These are phyloP conservation scores for Passalora sequoiae DNA, from an alignment of 2,329 filamentous ascomycete species.

Conservation along the genomic window DNA sequence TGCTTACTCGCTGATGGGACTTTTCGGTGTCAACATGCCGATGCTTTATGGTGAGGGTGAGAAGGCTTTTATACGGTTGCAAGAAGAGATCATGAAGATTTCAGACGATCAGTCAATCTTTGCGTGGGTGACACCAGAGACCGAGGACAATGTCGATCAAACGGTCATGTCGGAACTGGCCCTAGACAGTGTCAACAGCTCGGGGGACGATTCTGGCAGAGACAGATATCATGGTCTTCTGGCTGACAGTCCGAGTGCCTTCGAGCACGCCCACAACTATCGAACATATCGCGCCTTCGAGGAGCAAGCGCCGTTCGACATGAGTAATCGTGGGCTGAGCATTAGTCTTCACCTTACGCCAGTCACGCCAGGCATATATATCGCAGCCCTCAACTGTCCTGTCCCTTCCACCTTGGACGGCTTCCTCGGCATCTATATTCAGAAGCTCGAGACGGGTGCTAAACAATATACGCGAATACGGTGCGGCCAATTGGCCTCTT, in stretches of 20 bases:
- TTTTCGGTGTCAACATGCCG: constrained; percentile 13
- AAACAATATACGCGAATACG: constrained; percentile 1
- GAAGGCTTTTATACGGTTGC: constrained; percentile 16
- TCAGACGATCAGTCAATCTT: constrained; percentile 7
- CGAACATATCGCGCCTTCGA: constrained; percentile 2
- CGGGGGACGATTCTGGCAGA: background rate
- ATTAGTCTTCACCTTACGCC: constrained; percentile 2
- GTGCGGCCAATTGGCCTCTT: background rate
- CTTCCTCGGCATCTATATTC: background rate
- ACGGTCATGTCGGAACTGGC: background rate
- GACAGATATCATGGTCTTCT: constrained; percentile 1
- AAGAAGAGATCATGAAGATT: constrained; percentile 21
- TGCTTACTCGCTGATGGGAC: constrained; percentile 14
- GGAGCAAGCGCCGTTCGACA: background rate
- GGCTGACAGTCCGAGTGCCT: background rate
- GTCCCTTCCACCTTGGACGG: background rate
- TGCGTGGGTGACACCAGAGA: background rate
- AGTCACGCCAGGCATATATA: background rate
- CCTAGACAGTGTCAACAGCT: background rate
- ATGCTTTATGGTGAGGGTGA: constrained; percentile 12
- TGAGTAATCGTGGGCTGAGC: background rate
- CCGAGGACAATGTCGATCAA: background rate
- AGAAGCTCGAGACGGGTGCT: constrained; percentile 1
- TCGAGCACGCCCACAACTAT: background rate
- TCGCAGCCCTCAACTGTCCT: constrained; percentile 2